Evolutionary conservation across 2,329 filamentous ascomycete genomes (phyloP), one percentile per base, ranked within the genome.

Genomic region (Cladosporium sp.): DNA sequence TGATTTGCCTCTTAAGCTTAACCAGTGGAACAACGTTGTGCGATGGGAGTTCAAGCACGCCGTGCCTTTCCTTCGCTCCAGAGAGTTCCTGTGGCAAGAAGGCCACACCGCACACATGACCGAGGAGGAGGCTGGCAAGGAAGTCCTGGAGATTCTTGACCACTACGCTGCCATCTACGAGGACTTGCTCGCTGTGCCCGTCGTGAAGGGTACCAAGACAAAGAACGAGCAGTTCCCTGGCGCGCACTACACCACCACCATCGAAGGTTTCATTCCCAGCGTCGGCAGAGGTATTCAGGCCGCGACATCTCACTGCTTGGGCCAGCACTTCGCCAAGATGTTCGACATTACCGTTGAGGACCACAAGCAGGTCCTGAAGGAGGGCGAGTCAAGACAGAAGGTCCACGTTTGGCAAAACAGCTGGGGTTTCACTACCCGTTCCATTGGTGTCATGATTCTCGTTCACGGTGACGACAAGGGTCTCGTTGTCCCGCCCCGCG

Each of bases 241-340:
- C 78, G 93, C 93, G 71, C 90, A 94, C 81, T 99, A 96, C 83
- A 98, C 95, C 58, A 96, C 94, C 67, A 99, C 95, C 1, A 91
- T 96, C 58, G 95, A 99, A 81, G 95, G 93, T 38, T 99, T 97
- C 79, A 97, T 99, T 71, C 93, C 95, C 41, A 89, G 92, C 68
- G 98, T 96, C 70, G 95, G 95, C 28, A 91, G 95, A 77, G 95
- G 95, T 78, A 98, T 99, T 68, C 95, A 99, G 82, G 95, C 93
- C 71, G 95, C 89, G 63, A 99, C 95, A 49, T 97, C 92, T 62
- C 95, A 99, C 83, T 92, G 89, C 70, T 85, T 99, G 10, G 95
- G 95, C 63, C 95, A 99, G 81, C 97, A 99, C 82, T 99, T 99
- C 82, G 93, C 90, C 79, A 97, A 96, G 82, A 99, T 99, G 93